Base-by-base conservation (phyloP, 208 protist genomes). In the Leishmania lainsoni region DNA sequence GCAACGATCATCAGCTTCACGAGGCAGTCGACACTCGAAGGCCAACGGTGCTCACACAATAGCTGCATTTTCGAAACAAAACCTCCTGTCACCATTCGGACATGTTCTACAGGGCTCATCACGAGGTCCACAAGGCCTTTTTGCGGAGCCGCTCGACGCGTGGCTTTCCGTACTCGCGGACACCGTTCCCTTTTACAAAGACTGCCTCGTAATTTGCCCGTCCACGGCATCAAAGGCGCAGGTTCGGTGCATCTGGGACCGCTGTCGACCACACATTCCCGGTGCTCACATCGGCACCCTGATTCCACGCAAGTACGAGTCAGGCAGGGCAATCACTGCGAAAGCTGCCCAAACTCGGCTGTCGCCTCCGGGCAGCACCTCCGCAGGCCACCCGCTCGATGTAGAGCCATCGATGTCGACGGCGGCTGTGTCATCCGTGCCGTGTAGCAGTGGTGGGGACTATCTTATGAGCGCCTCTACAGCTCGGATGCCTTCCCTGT, bases 81-180 rank as follows among this genome's bases (percentile, higher is more conserved):
- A 72, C 32, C 71, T 88, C 0, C 69, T 90, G 29, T 93, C 78
- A 45, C 87, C 75, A 32, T 93, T 89, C 79, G 86, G 91, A 75
- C 16, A 83, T 32, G 81, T 83, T 22, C 80, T 96, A 52, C 88
- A 95, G 71, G 93, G 92, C 5, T 81, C 84, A 65, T 83, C 90
- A 22, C 84, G 88, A 20, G 87, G 85, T 0, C 63, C 82, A 17
- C 81, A 45, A 3, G 93, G 82, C 14, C 63, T 79, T 65, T 93
- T 91, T 72, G 87, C 89, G 20, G 91, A 96, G 75, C 94, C 94
- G 16, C 72, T 93, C 5, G 90, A 96, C 65, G 83, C 81, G 58
- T 97, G 94, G 92, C 81, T 97, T 17, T 81, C 90, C n/a, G 81
- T 89, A 56, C 79, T 97, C 70, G 82, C 86, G 17, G 90, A 95